Percentiles rank a stretch among this genome's conserved stretches.
These are phyloP conservation scores for Aspergillus viridinutans DNA, from an alignment of 2,329 filamentous ascomycete species.

Conservation along the genomic window DNA sequence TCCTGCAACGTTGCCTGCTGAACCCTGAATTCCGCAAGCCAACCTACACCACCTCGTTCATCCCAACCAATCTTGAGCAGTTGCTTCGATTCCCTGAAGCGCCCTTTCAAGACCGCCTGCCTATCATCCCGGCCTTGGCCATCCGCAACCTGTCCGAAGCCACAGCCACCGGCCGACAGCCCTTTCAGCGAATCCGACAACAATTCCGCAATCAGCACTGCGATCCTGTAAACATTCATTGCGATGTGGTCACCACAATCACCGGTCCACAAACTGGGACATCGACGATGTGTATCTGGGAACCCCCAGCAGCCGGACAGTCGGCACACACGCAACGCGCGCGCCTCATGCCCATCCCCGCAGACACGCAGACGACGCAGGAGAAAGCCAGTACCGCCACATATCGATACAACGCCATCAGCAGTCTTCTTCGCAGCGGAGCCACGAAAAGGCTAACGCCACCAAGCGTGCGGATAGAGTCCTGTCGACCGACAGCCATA, in stretches of 20 bases:
- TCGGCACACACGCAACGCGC: background rate
- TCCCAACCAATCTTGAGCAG: constrained; percentile 19
- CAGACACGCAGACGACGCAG: background rate
- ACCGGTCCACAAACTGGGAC: constrained; percentile 5
- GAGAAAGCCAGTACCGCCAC: constrained; percentile 14
- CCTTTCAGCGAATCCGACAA: constrained; percentile 20
- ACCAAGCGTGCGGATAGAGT: constrained; percentile 7
- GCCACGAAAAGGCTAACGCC: background rate
- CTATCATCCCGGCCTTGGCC: constrained; percentile 14
- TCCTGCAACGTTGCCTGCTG: constrained; percentile 25
- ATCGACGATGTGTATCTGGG: constrained; percentile 17
- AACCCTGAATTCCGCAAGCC: constrained; percentile 44
- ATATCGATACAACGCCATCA: constrained; percentile 19
- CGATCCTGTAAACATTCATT: constrained; percentile 31
- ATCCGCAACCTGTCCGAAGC: constrained; percentile 7
- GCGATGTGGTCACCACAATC: constrained; percentile 19
- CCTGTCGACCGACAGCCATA: constrained; percentile 10
- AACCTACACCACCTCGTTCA: constrained; percentile 31
- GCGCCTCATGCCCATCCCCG: background rate
- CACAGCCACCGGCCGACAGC: background rate
- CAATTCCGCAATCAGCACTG: constrained; percentile 32
- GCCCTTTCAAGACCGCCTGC: constrained; percentile 1
- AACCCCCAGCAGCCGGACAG: background rate
- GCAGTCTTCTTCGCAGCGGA: constrained; percentile 11
- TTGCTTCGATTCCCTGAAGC: constrained; percentile 17